Evolutionary conservation across 2,329 filamentous ascomycete genomes (phyloP).

Genomic region (Aspergillus novoparasiticus): DNA sequence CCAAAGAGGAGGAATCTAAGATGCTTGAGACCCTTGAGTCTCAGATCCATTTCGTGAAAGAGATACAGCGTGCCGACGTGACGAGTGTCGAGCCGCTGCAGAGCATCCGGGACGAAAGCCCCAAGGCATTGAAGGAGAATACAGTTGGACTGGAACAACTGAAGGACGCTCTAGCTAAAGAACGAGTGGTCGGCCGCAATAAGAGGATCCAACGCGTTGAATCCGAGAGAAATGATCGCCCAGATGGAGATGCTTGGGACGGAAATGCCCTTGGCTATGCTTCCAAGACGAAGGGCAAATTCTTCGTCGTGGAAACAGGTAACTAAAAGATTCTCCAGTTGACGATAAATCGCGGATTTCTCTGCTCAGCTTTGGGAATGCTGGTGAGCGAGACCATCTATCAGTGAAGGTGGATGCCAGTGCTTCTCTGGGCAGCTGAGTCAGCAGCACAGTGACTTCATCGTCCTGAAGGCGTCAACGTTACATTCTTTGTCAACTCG

Average conservation of each 20-base stretch:
- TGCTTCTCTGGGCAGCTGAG: conserved; percentile 21
- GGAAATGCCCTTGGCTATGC: conserved; percentile 74
- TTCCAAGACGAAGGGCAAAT: conserved; percentile 67
- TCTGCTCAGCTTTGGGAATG: neutral
- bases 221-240: conserved; percentile 29
- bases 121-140: conserved; percentile 40
- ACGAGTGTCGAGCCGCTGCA: conserved; percentile 70
- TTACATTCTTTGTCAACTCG: conserved; percentile 7
- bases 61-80: conserved; percentile 80
- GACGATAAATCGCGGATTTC: conserved; percentile 8
- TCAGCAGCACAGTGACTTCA: conserved; percentile 23
- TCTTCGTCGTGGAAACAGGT: conserved; percentile 70
- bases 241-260: conserved; percentile 57
- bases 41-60: conserved; percentile 88
- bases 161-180: conserved; percentile 41
- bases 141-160: conserved; percentile 43
- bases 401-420: neutral
- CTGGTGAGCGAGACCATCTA: neutral
- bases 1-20: conserved; percentile 62
- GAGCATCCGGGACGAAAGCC: conserved; percentile 74
- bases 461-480: conserved; percentile 14
- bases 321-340: conserved; percentile 10
- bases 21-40: conserved; percentile 76
- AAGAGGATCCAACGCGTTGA: conserved; percentile 51
- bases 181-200: conserved; percentile 44